Evolutionary conservation across 2,329 filamentous ascomycete species (phyloP), one percentile per base, ranked within the genome.

Genomic region (Pyricularia grisea): DNA sequence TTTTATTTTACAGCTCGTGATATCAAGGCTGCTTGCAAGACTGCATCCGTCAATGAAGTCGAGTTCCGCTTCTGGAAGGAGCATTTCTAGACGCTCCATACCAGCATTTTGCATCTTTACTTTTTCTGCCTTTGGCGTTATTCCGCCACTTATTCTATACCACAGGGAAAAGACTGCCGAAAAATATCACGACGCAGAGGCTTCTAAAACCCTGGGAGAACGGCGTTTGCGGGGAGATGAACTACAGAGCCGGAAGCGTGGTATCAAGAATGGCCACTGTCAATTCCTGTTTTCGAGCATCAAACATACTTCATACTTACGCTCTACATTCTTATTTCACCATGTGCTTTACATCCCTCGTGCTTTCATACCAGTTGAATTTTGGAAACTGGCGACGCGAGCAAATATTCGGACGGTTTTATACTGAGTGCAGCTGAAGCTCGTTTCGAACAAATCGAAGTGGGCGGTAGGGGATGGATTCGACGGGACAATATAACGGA

Each of bases 61-160:
- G 88, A 90, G 75, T 99, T 98, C 83, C 92, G 92, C 75, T 99
- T 99, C 84, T 99, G 95, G 95, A 99, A 99, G 83, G 95, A 99
- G 81, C 94, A 99, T 77, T 90, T 90, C 77, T 90, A 84, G 77
- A 70, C 71, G 70, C 10, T 4, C 27, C 25, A 25, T 58, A 36
- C 17, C 42, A 50, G 7, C 42, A n/a, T 50, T 20, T 50, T 50
- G 42, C 42, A 50, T 61, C 25, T 25, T 27, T 61, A 61, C 58
- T 25, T 12, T 27, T 61, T 61, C 23, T 61, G 42, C n/a, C 14
- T 27, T 23, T 27, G 58, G 25, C 25, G 23, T 27, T 27, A 61
- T n/a, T 23, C 14, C 3, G 58, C 23, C 58, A 61, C 25, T 61
- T 61, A 61, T 61, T 61, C 58, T 27, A n/a, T 27, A 61, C 25